Percentiles rank a stretch among this genome's conserved stretches.
Conservation (phyloP, 2,329 filamentous ascomycete genomes). For the Blastomyces silverae region DNA sequence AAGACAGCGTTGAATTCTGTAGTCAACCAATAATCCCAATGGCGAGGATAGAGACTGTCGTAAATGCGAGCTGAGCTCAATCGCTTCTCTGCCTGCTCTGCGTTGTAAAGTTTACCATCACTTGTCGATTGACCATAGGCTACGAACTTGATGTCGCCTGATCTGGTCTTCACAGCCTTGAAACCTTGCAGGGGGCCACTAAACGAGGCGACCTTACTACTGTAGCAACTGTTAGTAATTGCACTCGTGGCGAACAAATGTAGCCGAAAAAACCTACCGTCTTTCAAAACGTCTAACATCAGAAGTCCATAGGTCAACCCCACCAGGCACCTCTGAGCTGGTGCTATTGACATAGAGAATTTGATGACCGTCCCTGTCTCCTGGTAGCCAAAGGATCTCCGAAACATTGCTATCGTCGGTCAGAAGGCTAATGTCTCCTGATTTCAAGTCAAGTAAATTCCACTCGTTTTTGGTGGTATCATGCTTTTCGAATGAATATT, state of each 20-base stretch:
- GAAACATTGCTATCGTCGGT: constrained; percentile 58
- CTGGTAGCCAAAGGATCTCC: constrained; percentile 66
- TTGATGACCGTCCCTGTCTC: constrained; percentile 53
- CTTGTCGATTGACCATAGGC: constrained; percentile 57
- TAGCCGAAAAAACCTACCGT: constrained; percentile 25
- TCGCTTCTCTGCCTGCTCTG: constrained; percentile 53
- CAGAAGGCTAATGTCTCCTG: constrained; percentile 58
- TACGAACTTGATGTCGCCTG: constrained; percentile 47
- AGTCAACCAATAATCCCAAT: constrained; percentile 73
- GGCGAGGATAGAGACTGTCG: constrained; percentile 66
- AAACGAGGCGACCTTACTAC: constrained; percentile 37
- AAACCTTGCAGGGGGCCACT: constrained; percentile 36
- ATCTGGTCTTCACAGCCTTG: constrained; percentile 33
- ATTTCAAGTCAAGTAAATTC: constrained; percentile 65
- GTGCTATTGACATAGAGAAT: constrained; percentile 51
- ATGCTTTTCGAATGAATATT: constrained; percentile 74
- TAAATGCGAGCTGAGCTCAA: constrained; percentile 64
- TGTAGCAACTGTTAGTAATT: constrained; percentile 21
- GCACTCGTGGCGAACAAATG: too few species aligned
- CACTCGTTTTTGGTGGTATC: constrained; percentile 50
- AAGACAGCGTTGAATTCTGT: constrained; percentile 66
- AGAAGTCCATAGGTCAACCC: constrained; percentile 37
- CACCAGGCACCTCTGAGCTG: constrained; percentile 37
- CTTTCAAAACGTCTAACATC: constrained; percentile 30
- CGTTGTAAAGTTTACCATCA: constrained; percentile 62